phyloP scores from a whole-genome alignment of 345 rosid genomes.

The Aethionema arabicum region DNA sequence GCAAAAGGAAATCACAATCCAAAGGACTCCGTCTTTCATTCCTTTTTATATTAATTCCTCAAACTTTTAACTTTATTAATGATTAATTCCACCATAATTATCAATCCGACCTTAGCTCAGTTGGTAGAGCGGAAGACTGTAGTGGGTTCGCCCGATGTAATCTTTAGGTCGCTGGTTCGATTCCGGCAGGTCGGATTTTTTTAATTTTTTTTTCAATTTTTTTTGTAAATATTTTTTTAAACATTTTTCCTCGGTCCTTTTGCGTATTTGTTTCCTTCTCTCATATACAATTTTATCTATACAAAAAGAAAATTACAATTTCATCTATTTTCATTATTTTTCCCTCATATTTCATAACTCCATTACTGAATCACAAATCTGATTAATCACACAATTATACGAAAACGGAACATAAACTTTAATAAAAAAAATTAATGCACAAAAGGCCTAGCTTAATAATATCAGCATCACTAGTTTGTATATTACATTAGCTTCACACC shows the following conservation, averaged over 20 bases:
- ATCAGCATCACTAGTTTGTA: too few relatives aligned
- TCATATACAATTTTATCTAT: too few relatives aligned
- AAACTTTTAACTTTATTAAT: too few relatives aligned
- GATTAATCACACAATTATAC: background rate
- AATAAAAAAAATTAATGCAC: too few relatives aligned
- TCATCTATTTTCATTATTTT: background rate
- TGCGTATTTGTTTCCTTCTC: too few relatives aligned
- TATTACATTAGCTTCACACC: background rate
- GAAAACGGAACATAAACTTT: background rate
- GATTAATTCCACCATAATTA: too few relatives aligned
- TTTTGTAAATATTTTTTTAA: too few relatives aligned
- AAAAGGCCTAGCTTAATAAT: too few relatives aligned
- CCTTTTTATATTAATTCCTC: background rate
- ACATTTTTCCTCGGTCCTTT: too few relatives aligned
- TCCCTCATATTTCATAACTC: background rate
- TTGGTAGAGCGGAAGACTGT: constrained; percentile 84
- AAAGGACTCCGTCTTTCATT: background rate
- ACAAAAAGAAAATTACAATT: too few relatives aligned
- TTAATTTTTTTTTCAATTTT: too few relatives aligned
- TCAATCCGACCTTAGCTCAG: constrained; percentile 69
- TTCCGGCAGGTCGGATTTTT: too few relatives aligned
- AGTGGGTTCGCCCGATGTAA: constrained; percentile 24
- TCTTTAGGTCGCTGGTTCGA: constrained; percentile 52
- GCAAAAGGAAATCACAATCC: background rate
- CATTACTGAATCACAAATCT: background rate